These are phyloP conservation scores for Daldinia concentrica DNA, from an alignment of 495 filamentous ascomycete species.

Conservation along the genomic window DNA sequence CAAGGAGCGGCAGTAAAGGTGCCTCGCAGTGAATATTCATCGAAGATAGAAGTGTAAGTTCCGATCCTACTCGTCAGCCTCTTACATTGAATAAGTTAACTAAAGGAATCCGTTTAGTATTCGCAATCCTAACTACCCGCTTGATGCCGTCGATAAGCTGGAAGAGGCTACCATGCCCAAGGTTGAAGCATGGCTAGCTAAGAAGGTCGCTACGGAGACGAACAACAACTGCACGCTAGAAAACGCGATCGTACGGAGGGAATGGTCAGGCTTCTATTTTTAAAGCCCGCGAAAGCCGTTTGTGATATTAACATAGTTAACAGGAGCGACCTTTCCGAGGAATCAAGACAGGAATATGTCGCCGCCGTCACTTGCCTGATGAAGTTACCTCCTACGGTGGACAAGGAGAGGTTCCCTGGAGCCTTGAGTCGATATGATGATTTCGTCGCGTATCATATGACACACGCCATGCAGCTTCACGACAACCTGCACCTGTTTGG, in stretches of 20 bases:
- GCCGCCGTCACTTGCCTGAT: constrained; percentile 59
- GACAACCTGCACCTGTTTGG: constrained; percentile 68
- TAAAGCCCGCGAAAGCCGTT: neutral
- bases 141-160: constrained; percentile 53
- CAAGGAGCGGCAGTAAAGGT: constrained; percentile 25
- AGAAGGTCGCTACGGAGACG: constrained; percentile 48
- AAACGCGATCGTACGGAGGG: constrained; percentile 58
- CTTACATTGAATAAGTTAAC: constrained; percentile 13
- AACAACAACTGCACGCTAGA: constrained; percentile 60
- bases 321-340: constrained; percentile 53
- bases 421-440: constrained; percentile 63
- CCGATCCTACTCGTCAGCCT: neutral
- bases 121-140: constrained; percentile 50
- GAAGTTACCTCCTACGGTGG: constrained; percentile 52
- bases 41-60: constrained; percentile 50
- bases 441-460: constrained; percentile 62
- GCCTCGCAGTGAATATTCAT: constrained; percentile 37
- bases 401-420: constrained; percentile 56
- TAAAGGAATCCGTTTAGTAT: constrained; percentile 7
- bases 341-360: constrained; percentile 56
- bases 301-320: constrained; percentile 20
- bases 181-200: constrained; percentile 49
- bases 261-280: constrained; percentile 53
- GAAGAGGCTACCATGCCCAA: constrained; percentile 50
- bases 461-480: constrained; percentile 57